These are phyloP conservation scores for Stephanocyclus meneghinianus DNA, from an alignment of 352 stramenopile genomes.

Conservation along the genomic window DNA sequence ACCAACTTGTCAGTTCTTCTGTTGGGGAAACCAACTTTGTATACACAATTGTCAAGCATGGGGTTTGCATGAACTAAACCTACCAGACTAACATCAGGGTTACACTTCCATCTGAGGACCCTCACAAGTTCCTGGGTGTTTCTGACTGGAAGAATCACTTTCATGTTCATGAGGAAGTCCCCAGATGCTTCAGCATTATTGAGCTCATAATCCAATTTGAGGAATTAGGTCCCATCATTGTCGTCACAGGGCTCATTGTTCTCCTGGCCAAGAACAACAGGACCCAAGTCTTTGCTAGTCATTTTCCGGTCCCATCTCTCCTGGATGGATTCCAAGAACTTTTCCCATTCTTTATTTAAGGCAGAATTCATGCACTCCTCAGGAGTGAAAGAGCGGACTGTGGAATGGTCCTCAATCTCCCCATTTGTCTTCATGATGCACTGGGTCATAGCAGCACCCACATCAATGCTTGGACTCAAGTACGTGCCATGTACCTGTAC, in stretches of 20 bases:
- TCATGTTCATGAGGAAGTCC: background rate
- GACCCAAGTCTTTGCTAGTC: background rate
- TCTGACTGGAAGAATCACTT: background rate
- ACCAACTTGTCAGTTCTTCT: slow-evolving; percentile 8
- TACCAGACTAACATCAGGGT: slow-evolving; percentile 8
- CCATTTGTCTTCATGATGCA: no score
- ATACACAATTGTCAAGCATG: slow-evolving; percentile 37
- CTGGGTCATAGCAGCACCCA: no score
- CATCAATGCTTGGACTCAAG: no score
- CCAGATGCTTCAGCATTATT: background rate
- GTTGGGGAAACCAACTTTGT: slow-evolving; percentile 46
- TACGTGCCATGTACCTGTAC: no score
- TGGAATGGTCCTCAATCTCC: no score
- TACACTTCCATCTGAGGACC: background rate
- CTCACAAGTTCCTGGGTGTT: background rate
- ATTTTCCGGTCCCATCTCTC: background rate
- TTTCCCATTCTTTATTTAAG: no score
- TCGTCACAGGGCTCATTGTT: background rate
- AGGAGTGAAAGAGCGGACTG: background rate
- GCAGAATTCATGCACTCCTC: no score
- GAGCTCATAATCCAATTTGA: background rate
- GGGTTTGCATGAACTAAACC: slow-evolving; percentile 16
- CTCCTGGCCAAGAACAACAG: background rate
- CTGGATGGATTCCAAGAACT: no score
- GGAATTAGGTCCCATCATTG: background rate